Conservation (phyloP, 2,329 filamentous ascomycete species). For the Xylariomycetidae sp. region DNA sequence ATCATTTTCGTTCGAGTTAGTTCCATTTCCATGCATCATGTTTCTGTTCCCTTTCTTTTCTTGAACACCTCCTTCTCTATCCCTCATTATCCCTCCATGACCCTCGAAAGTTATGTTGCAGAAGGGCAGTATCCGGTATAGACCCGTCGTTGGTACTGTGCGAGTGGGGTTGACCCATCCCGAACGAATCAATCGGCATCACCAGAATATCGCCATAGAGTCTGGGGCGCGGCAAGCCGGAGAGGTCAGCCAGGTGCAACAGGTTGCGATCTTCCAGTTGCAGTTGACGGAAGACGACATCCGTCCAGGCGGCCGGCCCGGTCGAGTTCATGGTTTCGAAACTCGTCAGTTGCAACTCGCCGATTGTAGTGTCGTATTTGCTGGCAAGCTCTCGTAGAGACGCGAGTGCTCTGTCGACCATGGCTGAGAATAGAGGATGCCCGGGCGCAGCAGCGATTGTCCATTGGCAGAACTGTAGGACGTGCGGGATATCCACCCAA, state of each 20-base stretch:
- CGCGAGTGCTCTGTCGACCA: slow-evolving; percentile 18
- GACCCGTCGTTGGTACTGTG: slow-evolving; percentile 21
- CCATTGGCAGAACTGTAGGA: slow-evolving; percentile 30
- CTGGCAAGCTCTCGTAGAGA: slow-evolving; percentile 14
- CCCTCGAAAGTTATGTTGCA: slow-evolving; percentile 21
- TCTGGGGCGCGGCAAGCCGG: slow-evolving; percentile 9
- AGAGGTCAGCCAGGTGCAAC: slow-evolving; percentile 7
- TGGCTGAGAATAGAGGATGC: slow-evolving; percentile 24
- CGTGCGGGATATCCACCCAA: slow-evolving; percentile 25
- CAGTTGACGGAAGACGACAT: slow-evolving; percentile 24
- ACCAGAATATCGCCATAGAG: slow-evolving; percentile 16
- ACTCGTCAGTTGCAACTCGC: slow-evolving; percentile 15
- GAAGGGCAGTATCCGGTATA: slow-evolving; percentile 18
- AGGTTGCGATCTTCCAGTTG: slow-evolving; percentile 14
- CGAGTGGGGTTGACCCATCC: slow-evolving; percentile 23
- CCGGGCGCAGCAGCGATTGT: slow-evolving; percentile 28
- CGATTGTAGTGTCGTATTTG: slow-evolving; percentile 3
- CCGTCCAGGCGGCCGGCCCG: slow-evolving; percentile 27
- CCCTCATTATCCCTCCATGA: slow-evolving; percentile 19
- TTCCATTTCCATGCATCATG: no score
- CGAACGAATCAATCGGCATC: slow-evolving; percentile 22
- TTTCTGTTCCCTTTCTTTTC: no score
- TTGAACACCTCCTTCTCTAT: no score
- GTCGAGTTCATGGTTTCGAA: slow-evolving; percentile 27
- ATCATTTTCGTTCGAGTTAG: no score